phyloP scores from a whole-genome alignment of 495 filamentous ascomycete species.

The Neurospora pannonica region DNA sequence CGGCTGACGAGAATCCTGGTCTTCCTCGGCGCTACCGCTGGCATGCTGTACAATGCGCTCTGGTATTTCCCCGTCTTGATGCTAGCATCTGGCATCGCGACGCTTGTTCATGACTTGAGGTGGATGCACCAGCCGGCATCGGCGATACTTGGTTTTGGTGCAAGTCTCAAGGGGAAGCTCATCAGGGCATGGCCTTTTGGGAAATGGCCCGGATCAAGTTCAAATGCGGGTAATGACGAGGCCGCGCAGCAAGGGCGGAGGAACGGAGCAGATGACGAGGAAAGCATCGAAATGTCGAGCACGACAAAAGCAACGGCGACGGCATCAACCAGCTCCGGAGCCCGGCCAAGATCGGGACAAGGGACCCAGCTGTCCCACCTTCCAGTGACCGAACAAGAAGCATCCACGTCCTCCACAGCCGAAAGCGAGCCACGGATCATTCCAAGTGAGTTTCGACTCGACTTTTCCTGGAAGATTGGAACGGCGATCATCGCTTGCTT shows the following conservation, averaged over 20 bases:
- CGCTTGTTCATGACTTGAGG: conserved; percentile 53
- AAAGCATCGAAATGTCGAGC: background rate
- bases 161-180: background rate
- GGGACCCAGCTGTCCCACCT: conserved; percentile 3
- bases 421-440: conserved; percentile 31
- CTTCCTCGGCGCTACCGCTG: conserved; percentile 57
- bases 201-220: background rate
- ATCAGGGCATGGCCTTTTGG: background rate
- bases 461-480: conserved; percentile 39
- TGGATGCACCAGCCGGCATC: conserved; percentile 30
- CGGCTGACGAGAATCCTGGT: conserved; percentile 58
- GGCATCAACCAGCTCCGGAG: background rate
- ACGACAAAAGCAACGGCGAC: background rate
- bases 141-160: background rate
- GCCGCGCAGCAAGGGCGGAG: background rate
- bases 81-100: conserved; percentile 43
- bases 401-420: conserved; percentile 1
- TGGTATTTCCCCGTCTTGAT: conserved; percentile 81
- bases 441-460: conserved; percentile 28
- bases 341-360: background rate
- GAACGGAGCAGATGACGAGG: conserved; percentile 1
- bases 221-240: background rate
- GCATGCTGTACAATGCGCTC: conserved; percentile 64
- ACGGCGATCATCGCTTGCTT: conserved; percentile 41
- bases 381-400: conserved; percentile 9